Percentiles rank a stretch among this genome's conserved stretches.
These are phyloP conservation scores for Ophiostoma quercus DNA, from an alignment of 2,329 filamentous ascomycete genomes.

Conservation along the genomic window DNA sequence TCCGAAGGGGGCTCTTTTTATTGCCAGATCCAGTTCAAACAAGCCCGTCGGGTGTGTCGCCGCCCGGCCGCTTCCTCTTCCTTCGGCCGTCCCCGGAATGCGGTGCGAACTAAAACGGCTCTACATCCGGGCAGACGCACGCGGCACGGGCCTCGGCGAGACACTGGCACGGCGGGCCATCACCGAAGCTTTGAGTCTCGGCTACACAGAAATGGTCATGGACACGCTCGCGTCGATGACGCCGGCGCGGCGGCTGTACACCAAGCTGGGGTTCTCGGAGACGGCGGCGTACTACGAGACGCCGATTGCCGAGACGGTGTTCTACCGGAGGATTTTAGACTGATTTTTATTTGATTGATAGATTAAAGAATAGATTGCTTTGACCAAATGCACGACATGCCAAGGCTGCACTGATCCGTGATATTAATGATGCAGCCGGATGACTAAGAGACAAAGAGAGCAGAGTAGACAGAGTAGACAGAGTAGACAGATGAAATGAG, in stretches of 20 bases:
- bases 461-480: too few species aligned
- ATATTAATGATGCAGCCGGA: background rate
- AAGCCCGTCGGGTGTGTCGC: conserved; percentile 22
- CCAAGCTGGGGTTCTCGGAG: conserved; percentile 42
- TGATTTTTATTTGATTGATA: too few species aligned
- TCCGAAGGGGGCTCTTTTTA: conserved; percentile 18
- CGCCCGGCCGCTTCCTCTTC: conserved; percentile 20
- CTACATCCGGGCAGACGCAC: conserved; percentile 22
- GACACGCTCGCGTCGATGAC: conserved; percentile 27
- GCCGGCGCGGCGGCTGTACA: conserved; percentile 40
- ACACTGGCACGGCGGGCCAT: conserved; percentile 18
- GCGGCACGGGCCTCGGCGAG: conserved; percentile 25
- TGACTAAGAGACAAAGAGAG: too few species aligned
- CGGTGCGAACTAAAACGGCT: conserved; percentile 27
- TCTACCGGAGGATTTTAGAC: background rate
- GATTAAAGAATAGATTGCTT: background rate
- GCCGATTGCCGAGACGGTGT: conserved; percentile 23
- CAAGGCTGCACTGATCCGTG: background rate
- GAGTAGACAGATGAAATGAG: too few species aligned
- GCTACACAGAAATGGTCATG: conserved; percentile 25
- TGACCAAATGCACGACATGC: background rate
- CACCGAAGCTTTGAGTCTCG: conserved; percentile 4
- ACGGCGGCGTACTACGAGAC: conserved; percentile 25
- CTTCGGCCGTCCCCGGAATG: too few species aligned
- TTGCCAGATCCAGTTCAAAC: conserved; percentile 13